Evolutionary conservation across 2,329 filamentous ascomycete genomes (phyloP).

Genomic region (Botrytis hyacinthi): DNA sequence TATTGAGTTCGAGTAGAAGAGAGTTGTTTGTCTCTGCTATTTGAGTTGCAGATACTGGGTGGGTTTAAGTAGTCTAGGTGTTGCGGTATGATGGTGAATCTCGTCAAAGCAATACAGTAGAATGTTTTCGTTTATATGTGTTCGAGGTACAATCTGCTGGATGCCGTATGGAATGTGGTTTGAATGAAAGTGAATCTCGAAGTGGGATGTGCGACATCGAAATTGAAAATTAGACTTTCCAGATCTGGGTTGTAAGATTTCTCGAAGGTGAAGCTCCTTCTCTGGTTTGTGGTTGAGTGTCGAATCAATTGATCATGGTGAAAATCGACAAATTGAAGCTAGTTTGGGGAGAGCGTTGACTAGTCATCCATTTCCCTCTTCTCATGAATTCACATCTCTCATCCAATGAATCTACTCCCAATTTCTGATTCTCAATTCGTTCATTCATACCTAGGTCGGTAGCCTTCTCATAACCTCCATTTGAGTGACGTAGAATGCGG

Average conservation of each 20-base stretch:
- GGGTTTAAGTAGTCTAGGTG: not conserved
- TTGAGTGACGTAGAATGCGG: not conserved
- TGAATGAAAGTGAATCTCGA: slow-evolving; percentile 6
- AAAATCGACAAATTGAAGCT: not conserved
- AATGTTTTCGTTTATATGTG: not conserved
- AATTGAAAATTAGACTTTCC: not conserved
- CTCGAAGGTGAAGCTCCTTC: not conserved
- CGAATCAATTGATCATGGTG: not conserved
- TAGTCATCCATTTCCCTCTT: not conserved
- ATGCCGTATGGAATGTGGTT: not conserved
- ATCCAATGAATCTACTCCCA: not conserved
- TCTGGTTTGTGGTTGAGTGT: not conserved
- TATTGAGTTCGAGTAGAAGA: not conserved
- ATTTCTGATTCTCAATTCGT: not conserved
- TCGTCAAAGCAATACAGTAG: not conserved
- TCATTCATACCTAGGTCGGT: not conserved
- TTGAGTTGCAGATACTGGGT: not conserved
- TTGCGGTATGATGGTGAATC: not conserved
- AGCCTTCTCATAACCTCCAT: not conserved
- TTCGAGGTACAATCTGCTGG: not conserved
- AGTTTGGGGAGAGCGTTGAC: not conserved
- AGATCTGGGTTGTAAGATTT: not conserved
- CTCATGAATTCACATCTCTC: not conserved
- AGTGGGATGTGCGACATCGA: not conserved
- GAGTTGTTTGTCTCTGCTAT: not conserved